Percentiles rank a stretch among this genome's conserved stretches.
Evolutionary conservation across 163 green algal species (phyloP).

Genomic region (Scenedesmus sp.): DNA sequence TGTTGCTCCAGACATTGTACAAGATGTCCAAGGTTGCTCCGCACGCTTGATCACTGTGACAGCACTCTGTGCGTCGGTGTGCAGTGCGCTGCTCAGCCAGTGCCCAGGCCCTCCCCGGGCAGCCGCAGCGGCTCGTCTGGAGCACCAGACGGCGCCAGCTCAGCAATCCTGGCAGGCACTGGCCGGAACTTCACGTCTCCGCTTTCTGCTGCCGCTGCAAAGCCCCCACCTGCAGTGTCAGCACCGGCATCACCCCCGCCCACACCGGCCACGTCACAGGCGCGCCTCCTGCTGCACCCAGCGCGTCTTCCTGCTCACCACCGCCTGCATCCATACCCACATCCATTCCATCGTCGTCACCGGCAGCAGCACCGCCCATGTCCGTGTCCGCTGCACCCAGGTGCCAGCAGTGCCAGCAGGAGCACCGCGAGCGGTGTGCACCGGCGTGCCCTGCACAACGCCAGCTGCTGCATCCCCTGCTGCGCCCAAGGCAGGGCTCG

Average conservation of each 20-base stretch:
- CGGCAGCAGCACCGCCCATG: not conserved
- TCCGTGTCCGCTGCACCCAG: not conserved
- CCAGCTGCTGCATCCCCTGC: not conserved
- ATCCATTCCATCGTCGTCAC: not conserved
- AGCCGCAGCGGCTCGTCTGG: conserved; percentile 24
- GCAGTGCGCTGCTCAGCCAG: not conserved
- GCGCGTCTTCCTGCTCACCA: not conserved
- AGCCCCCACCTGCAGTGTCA: not conserved
- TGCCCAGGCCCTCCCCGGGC: not conserved
- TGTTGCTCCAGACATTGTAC: too few relatives aligned
- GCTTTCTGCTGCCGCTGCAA: not conserved
- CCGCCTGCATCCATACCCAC: not conserved
- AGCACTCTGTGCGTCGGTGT: too few relatives aligned
- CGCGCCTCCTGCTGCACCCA: conserved; percentile 36
- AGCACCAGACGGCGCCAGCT: conserved; percentile 25
- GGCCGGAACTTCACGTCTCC: not conserved
- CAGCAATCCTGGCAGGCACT: conserved; percentile 11
- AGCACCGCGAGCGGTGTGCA: not conserved
- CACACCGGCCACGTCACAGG: conserved; percentile 4
- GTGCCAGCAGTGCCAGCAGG: not conserved
- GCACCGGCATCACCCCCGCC: not conserved
- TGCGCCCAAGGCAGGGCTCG: not conserved
- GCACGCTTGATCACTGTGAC: too few relatives aligned
- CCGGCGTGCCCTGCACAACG: not conserved
- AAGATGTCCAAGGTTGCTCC: too few relatives aligned